Base-by-base conservation (phyloP, 2,329 filamentous ascomycete genomes). In the Alternaria triticina region DNA sequence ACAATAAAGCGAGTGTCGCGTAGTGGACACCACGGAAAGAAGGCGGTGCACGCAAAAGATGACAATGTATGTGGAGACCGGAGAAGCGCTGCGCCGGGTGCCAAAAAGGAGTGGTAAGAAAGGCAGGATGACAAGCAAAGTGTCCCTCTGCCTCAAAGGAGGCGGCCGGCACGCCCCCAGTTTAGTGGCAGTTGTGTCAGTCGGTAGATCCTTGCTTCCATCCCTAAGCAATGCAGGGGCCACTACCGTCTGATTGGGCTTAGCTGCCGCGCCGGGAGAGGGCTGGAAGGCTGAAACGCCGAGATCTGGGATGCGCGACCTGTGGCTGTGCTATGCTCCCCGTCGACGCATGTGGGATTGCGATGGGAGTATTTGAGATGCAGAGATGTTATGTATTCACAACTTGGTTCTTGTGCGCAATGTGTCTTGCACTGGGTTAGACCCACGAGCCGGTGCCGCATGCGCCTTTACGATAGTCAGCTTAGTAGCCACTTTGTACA, bases 401-500 rank as follows among this genome's bases (percentile, higher is more conserved):
- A 40, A 17, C n/a, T 2, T 40, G 36, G 15, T 40, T 40, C 36
- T 40, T 40, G 36, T 40, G 36, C 36, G n/a, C n/a, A 40, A 40
- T 33, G 27, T 30, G 47, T 22, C 23, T 13, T 40, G 27, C 13
- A 22, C n/a, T 13, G 22, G n/a, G 23, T 30, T 61, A 50, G 52
- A 22, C 23, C 43, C 12, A 57, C 22, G 20, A 52, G 20, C 23
- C 20, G 20, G 33, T 44, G 36, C 23, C n/a, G 40, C 45, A 57
- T 50, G 58, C 58, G 45, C 44, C 15, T 50, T 46, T 52, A 22
- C 40, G 11, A 30, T 59, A 54, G 56, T 44, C 40, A 40, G 49
- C 28, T 44, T 40, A 25, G 50, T 46, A 56, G 43, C 54, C 27
- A 30, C 17, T 47, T 56, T 56, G 56, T 59, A 62, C 59, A 54